Evolutionary conservation across 192 early-diverging fungal species (phyloP), one percentile per base, ranked within the genome.

Genomic region (Entomortierella parvispora): DNA sequence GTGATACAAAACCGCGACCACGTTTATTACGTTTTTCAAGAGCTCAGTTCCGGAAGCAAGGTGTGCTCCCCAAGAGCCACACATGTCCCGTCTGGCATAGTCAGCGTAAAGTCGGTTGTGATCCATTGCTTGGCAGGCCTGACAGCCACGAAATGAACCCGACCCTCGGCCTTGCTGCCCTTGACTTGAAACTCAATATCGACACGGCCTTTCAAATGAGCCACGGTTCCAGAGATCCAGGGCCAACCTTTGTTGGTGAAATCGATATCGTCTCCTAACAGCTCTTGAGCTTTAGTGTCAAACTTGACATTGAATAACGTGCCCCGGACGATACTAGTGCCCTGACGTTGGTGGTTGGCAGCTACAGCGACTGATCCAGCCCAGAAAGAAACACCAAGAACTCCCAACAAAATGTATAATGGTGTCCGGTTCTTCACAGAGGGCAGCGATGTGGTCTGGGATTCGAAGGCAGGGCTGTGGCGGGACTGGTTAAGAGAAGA

Each of bases 191-290:
- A 88, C 42, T 71, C 62, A 55, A 88, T 85, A 65, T 90, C 70
- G 18, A 88, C 80, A 26, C 80, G 59, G 5, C 88, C 88, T 58
- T 90, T 86, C 48, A 90, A 74, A 71, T 90, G 83, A 45, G 88
- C 88, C 12, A 90, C 84, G 0, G 80, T 82, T 3, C 88, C 88
- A n/a, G 71, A 80, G 68, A 90, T 87, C 88, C 88, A 90, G 17
- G 88, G 85, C 84, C 84, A 87, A 10, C 31, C 53, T 18, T 79
- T 80, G 50, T 79, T 63, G 23, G 82, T 80, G 64, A 85, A 90
- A 63, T 84, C 82, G 47, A 90, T 75, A 18, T 84, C 66, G 17
- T 82, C 80, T 2, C 88, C 88, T n/a, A 90, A 56, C 11, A 85
- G 51, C 40, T 71, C 79, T 43, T 80, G 67, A 4, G 82, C 83